Conservation (phyloP, 2,329 filamentous ascomycete species). For the Didymellaceae sp. region DNA sequence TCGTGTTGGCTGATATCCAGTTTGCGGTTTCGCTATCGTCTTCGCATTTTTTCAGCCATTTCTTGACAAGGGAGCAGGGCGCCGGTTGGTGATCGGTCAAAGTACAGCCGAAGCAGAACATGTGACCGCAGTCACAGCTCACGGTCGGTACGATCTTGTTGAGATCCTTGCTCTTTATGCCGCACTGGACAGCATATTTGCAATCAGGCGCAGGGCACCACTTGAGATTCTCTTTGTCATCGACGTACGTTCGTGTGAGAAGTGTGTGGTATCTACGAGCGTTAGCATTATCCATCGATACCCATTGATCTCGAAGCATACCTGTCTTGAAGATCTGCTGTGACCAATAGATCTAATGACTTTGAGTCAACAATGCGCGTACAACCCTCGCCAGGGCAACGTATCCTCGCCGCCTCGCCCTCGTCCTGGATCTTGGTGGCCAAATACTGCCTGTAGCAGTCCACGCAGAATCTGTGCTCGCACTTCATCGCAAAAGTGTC, state of each 20-base stretch:
- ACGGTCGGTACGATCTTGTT: conserved; percentile 88
- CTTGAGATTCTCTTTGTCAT: conserved; percentile 93
- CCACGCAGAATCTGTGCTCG: conserved; percentile 88
- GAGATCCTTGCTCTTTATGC: conserved; percentile 85
- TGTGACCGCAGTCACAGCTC: conserved; percentile 79
- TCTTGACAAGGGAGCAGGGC: conserved; percentile 88
- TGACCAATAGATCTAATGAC: conserved; percentile 78
- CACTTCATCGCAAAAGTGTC: conserved; percentile 94
- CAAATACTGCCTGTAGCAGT: conserved; percentile 92
- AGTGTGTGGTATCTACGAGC: conserved; percentile 77
- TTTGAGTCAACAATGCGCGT: conserved; percentile 89
- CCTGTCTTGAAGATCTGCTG: conserved; percentile 63
- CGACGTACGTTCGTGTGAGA: conserved; percentile 92
- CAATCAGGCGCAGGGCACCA: conserved; percentile 99
- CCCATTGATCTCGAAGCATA: conserved; percentile 35
- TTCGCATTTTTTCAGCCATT: conserved; percentile 97
- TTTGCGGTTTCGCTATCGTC: conserved; percentile 98
- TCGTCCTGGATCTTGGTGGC: conserved; percentile 93
- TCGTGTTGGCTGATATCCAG: conserved; percentile 99
- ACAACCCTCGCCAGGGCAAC: conserved; percentile 88
- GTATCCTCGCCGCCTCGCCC: conserved; percentile 91
- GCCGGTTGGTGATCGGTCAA: conserved; percentile 91
- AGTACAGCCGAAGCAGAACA: conserved; percentile 95
- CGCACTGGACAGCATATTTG: conserved; percentile 88
- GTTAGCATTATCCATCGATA: conserved; percentile 18